Percentiles rank a stretch among this genome's conserved stretches.
Evolutionary conservation across 345 rosid species (phyloP).

Genomic region (Nasturtium officinale): DNA sequence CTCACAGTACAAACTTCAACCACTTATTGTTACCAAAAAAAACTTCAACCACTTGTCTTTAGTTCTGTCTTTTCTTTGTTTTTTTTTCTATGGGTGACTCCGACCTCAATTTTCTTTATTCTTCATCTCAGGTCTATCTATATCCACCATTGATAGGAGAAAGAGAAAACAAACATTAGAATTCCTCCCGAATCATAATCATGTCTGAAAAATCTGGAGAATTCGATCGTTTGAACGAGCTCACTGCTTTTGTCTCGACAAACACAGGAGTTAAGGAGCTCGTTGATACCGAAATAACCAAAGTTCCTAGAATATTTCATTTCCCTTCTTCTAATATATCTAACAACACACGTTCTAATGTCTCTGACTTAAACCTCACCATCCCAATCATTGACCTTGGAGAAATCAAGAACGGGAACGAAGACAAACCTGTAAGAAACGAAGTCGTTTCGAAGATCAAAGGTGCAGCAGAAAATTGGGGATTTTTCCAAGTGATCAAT

Average conservation of each 20-base stretch:
- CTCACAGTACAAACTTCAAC: too few relatives aligned
- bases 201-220: conserved; percentile 15
- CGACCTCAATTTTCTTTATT: too few relatives aligned
- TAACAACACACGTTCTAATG: conserved; percentile 11
- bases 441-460: conserved; percentile 35
- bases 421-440: background rate
- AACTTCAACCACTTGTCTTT: too few relatives aligned
- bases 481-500: conserved; percentile 55
- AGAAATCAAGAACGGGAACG: background rate
- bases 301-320: conserved; percentile 44
- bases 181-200: background rate
- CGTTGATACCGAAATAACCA: conserved; percentile 41
- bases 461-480: conserved; percentile 39
- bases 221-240: conserved; percentile 27
- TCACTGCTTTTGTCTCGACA: conserved; percentile 36
- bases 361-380: conserved; percentile 9
- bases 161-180: background rate
- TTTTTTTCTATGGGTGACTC: too few relatives aligned
- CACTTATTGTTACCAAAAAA: too few relatives aligned
- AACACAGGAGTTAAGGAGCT: conserved; percentile 49
- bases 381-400: conserved; percentile 48
- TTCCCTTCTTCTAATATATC: conserved; percentile 22
- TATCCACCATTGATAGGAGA: background rate
- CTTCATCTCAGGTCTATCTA: too few relatives aligned
- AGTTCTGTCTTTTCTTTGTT: too few relatives aligned